Conservation (phyloP, 1,284 basidiomycete species). For the Ustilago nuda region DNA sequence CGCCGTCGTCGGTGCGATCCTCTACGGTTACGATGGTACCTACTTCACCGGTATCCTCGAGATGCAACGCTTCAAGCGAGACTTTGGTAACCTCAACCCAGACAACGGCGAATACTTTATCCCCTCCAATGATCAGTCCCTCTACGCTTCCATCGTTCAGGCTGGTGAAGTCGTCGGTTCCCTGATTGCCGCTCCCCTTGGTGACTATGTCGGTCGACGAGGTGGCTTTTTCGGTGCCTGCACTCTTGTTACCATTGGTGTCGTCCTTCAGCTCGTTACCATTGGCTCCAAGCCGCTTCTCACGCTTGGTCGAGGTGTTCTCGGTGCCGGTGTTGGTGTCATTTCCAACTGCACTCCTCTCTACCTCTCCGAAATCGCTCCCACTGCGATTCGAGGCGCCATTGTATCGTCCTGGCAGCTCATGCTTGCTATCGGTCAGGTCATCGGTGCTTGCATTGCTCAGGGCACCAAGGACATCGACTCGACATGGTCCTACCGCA, state of each 20-base stretch:
- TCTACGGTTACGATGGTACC: slow-evolving; percentile 70
- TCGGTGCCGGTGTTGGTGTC: slow-evolving; percentile 71
- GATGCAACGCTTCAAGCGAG: slow-evolving; percentile 60
- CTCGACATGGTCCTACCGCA: slow-evolving; percentile 62
- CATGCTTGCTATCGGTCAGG: slow-evolving; percentile 71
- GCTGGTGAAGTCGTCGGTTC: slow-evolving; percentile 71
- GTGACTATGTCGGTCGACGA: slow-evolving; percentile 70
- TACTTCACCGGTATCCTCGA: slow-evolving; percentile 68
- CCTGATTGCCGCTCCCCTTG: slow-evolving; percentile 70
- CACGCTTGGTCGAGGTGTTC: slow-evolving; percentile 70
- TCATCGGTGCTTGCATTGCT: slow-evolving; percentile 71
- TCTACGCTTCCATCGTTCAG: slow-evolving; percentile 70
- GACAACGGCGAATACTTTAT: slow-evolving; percentile 49
- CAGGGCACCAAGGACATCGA: slow-evolving; percentile 65
- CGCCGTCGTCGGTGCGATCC: slow-evolving; percentile 64
- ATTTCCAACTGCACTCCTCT: slow-evolving; percentile 69
- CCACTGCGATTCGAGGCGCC: slow-evolving; percentile 70
- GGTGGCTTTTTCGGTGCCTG: slow-evolving; percentile 69
- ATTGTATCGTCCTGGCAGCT: slow-evolving; percentile 71
- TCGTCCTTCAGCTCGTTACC: slow-evolving; percentile 70
- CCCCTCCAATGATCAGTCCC: slow-evolving; percentile 58
- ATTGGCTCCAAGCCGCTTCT: slow-evolving; percentile 68
- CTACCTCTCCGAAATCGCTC: slow-evolving; percentile 72
- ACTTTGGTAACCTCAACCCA: slow-evolving; percentile 62
- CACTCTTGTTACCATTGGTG: slow-evolving; percentile 69